Evolutionary conservation across 176 grass and related monocot genomes (phyloP), one percentile per base, ranked within the genome.

Genomic region (Phyllostachys edulis): DNA sequence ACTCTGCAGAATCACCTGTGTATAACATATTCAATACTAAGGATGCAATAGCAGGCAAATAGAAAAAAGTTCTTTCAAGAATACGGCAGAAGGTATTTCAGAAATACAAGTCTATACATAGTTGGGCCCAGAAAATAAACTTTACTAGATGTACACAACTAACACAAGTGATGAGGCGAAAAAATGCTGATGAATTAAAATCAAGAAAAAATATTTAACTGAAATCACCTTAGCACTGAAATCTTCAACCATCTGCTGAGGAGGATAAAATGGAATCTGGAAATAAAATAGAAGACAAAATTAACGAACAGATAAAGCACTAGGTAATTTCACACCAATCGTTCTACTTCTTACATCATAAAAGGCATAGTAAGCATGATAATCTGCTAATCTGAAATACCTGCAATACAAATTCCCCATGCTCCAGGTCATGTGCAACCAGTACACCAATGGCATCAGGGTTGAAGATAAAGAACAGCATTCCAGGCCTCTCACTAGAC

Each of bases 391-490:
- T 83, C 63, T 88, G 63, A 24, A 46, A 27, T 92, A 95, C 93
- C 93, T 94, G 96, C 67, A 98, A 87, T 39, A 98, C 91, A 86
- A 95, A 98, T 70, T 98, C 93, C 49, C 96, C 96, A 90, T 95
- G 63, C 66, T 96, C 86, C 77, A 98, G 90, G 84, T 95, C 92
- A 94, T 98, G 96, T 37, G 93, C 93, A 40, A 98, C 96, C 29
- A 98, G 89, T 18, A 96, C 89, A 55, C 96, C 96, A 52, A 92
- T 92, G 37, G 91, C 91, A 9, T 87, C 84, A 14, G 83, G 89
- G 84, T 98, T 95, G 62, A 98, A 98, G 82, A 95, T 85, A 83
- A 95, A 95, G 79, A 93, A 95, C n/a, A 98, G 69, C 96, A 95
- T 98, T 34, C 93, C 96, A 69, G 93, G 93, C 57, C 96, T 98